Conservation (phyloP, 441 rosid genomes). For the Hura crepitans region DNA sequence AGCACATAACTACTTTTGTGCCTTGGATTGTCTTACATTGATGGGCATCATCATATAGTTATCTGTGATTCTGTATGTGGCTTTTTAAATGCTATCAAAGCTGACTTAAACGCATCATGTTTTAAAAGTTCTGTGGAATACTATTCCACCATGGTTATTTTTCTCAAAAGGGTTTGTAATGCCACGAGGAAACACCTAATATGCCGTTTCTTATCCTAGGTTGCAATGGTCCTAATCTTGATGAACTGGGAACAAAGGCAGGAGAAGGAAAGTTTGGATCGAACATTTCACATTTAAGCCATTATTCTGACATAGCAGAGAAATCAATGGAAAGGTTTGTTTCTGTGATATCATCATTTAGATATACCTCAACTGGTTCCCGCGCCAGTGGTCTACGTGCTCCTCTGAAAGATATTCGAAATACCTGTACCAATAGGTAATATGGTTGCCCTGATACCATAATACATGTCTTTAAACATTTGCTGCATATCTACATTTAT, state of each 20-base stretch:
- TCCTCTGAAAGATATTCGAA: constrained; percentile 65
- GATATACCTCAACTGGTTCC: constrained; percentile 57
- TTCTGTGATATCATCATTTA: constrained; percentile 62
- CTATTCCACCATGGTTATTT: background rate
- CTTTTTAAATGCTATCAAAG: background rate
- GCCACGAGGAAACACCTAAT: background rate
- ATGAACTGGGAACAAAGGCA: constrained; percentile 29
- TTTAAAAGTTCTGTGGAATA: background rate
- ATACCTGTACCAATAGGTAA: constrained; percentile 48
- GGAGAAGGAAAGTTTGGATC: constrained; percentile 64
- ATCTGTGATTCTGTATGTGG: background rate
- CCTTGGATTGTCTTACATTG: background rate
- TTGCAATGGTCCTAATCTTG: constrained; percentile 23
- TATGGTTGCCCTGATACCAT: constrained; percentile 8
- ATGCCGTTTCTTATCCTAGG: constrained; percentile 5
- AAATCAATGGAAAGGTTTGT: constrained; percentile 70
- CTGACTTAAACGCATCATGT: constrained; percentile 3
- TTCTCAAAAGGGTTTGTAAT: background rate
- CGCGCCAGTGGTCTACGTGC: constrained; percentile 92
- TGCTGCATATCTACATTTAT: constrained; percentile 11
- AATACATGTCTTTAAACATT: background rate
- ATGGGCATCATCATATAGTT: background rate
- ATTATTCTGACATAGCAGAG: constrained; percentile 73
- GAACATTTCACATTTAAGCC: constrained; percentile 59
- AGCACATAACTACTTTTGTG: constrained; percentile 5